Base-by-base conservation (phyloP, 805 yeast genomes). In the Zygotorulaspora chibaensis region DNA sequence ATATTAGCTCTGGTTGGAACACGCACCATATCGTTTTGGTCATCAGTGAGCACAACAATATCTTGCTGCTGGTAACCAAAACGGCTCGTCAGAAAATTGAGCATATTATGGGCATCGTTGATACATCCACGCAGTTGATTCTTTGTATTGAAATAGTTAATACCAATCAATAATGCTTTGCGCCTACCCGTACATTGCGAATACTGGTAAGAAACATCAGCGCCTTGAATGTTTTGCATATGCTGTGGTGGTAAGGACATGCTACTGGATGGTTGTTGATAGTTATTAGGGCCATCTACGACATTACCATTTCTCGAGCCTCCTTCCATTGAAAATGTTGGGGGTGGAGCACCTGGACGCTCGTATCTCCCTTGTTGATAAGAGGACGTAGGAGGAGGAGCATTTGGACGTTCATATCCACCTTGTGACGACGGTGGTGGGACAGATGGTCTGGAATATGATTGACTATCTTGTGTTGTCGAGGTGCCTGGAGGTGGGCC, bases 91-190 rank as follows among this genome's bases (percentile, higher is more conserved):
- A 80, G 67, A 49, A 74, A 75, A 27, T 61, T 55, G 54, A 64
- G 69, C 72, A 78, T 76, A 65, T 76, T 78, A 41, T 73, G 65
- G 13, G 74, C 87, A 64, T 87, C 96, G 58, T 87, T 87, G 58
- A 87, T 83, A 63, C 95, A 87, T 1, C 96, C 96, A 36, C 80
- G 71, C 38, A 87, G 67, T 50, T 73, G 76, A 57, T 79, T 82
- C 40, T 62, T 64, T 3, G 83, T 67, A 6, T 89, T 89, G 49
- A 77, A 71, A 65, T 87, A 87, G 67, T 87, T 87, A 62, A 84
- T 81, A 10, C 96, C 96, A 46, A 87, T 73, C 40, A 86, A 59
- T 44, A 87, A 62, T 2, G 95, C 96, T 65, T 87, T 87, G 50
- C 80, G 76, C 28, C 73, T 71, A 11, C 95, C 95, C 4, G 77